phyloP scores from a whole-genome alignment of 306 rosid genomes.

The Glycine latifolia region DNA sequence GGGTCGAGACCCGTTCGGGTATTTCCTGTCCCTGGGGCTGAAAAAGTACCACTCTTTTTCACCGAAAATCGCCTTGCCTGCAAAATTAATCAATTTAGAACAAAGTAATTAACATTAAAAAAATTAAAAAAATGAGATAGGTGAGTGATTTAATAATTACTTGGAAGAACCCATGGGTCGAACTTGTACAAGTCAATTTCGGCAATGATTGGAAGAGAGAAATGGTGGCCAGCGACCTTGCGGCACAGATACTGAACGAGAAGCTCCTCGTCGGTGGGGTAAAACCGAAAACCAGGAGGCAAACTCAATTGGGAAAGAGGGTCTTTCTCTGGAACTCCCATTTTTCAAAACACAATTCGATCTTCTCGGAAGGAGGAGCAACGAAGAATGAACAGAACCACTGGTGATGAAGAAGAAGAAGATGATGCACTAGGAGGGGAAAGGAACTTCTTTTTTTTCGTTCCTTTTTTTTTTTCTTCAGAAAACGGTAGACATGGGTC shows the following conservation, averaged over 20 bases:
- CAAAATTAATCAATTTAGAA: background rate
- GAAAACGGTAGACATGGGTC: slow-evolving; percentile 18
- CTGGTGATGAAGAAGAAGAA: background rate
- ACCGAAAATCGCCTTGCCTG: slow-evolving; percentile 90
- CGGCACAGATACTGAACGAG: slow-evolving; percentile 89
- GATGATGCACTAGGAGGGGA: no score
- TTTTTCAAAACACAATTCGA: slow-evolving; percentile 8
- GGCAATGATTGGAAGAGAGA: slow-evolving; percentile 71
- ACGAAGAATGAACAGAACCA: background rate
- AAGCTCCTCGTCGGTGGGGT: slow-evolving; percentile 94
- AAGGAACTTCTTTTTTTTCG: no score
- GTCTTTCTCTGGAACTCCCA: slow-evolving; percentile 75
- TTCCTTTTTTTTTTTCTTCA: background rate
- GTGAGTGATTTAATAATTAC: slow-evolving; percentile 45
- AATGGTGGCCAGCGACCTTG: slow-evolving; percentile 92
- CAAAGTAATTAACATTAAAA: background rate
- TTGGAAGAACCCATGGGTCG: slow-evolving; percentile 94
- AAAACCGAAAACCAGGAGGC: slow-evolving; percentile 95
- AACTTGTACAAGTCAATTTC: slow-evolving; percentile 93
- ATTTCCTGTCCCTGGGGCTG: slow-evolving; percentile 88
- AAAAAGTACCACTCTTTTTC: slow-evolving; percentile 98
- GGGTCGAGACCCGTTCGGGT: slow-evolving; percentile 94
- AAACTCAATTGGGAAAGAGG: slow-evolving; percentile 75
- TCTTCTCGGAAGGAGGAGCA: background rate
- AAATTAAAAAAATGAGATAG: no score